Evolutionary conservation across 495 filamentous ascomycete species (phyloP).

Genomic region (Delitschia confertaspora): DNA sequence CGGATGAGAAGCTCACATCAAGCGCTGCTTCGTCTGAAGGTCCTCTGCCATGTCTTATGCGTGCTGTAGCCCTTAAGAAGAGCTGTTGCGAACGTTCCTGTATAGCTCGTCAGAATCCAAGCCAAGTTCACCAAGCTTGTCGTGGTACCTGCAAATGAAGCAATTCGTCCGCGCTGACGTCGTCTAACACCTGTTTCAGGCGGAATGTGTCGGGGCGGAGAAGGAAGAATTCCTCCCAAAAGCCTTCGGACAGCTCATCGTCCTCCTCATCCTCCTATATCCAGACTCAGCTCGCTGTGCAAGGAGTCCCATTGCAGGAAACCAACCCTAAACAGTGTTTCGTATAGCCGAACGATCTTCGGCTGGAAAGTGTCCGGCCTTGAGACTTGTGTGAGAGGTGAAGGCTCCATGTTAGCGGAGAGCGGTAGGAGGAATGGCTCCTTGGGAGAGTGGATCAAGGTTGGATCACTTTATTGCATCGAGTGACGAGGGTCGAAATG

Average conservation of each 20-base stretch:
- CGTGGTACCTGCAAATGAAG: constrained; percentile 62
- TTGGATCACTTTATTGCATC: too few species aligned
- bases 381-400: constrained; percentile 86
- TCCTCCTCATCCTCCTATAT: constrained; percentile 51
- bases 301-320: not conserved
- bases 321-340: constrained; percentile 69
- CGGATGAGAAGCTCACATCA: constrained; percentile 55
- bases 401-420: constrained; percentile 63
- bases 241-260: constrained; percentile 69
- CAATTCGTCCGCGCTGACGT: constrained; percentile 61
- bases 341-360: constrained; percentile 86
- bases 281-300: constrained; percentile 10
- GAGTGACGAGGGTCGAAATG: too few species aligned
- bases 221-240: constrained; percentile 95
- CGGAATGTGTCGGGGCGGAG: constrained; percentile 63
- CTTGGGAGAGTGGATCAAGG: too few species aligned
- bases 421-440: too few species aligned
- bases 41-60: constrained; percentile 52
- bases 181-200: constrained; percentile 57
- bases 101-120: constrained; percentile 5
- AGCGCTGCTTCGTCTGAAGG: constrained; percentile 72
- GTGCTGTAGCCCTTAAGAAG: constrained; percentile 61
- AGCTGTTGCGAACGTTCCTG: constrained; percentile 68
- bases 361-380: constrained; percentile 86
- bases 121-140: not conserved